Evolutionary conservation across 257 asterid genomes (phyloP), one percentile per base, ranked within the genome.

Genomic region (Osmanthus fragrans): DNA sequence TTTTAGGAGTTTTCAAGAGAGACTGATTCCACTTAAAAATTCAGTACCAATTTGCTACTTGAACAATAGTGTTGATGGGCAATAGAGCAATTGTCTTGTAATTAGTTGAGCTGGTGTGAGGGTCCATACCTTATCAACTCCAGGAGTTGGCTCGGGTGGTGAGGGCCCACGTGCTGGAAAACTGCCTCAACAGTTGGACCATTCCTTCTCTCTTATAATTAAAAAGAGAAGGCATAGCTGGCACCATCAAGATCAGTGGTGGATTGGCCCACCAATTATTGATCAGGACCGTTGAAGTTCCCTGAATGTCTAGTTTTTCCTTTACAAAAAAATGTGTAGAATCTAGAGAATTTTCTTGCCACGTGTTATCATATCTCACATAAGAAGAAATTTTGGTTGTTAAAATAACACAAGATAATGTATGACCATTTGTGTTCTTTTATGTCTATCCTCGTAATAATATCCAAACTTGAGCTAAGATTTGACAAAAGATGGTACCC

Each of bases 121-220:
- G 96, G 82, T 90, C 94, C 97, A 88, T 84, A 82, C 90, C 92
- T 90, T 90, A 94, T 92, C 94, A 84, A 84, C 75, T 80, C 91
- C 96, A 90, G 93, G 92, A 85, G 91, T 89, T 88, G 88, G 87
- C 86, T 90, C 95, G 88, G 98, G 91, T 90, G 87, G 85, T 84
- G 87, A 79, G 91, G 36, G 86, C 88, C 98, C 92, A 87, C 92
- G 80, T 89, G 96, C 85, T 25, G 86, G 87, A 71, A 72, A 74
- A 83, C 78, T 86, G 81, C 77, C 83, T 82, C 72, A 76, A 79
- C 10, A 73, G 78, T 67, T 70, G 73, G 80, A 80, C 83, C 79
- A 73, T 81, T 82, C 84, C 64, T 47, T 49, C 13, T 71, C 75
- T 80, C 47, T 10, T 39, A 29, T 23, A 65, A 34, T 10, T 25